Conservation (phyloP, 2,329 filamentous ascomycete genomes). For the Ascochyta viciae-villosae region DNA sequence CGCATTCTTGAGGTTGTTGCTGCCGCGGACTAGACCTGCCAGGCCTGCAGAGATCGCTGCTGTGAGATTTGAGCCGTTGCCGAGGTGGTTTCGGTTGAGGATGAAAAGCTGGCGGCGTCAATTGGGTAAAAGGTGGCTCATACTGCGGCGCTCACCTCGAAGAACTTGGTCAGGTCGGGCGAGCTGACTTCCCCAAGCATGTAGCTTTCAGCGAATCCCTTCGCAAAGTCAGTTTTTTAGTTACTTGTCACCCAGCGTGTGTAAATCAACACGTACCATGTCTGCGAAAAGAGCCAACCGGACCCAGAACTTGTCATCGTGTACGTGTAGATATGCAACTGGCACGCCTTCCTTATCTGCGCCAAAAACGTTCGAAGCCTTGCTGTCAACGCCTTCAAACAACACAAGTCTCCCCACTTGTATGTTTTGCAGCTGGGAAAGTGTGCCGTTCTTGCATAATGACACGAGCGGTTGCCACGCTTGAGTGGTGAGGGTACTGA, state of each 20-base stretch:
- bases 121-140: not conserved
- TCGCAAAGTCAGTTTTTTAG: not conserved
- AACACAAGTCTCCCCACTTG: constrained; percentile 56
- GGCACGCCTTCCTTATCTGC: constrained; percentile 50
- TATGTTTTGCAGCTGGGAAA: constrained; percentile 56
- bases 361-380: constrained; percentile 53
- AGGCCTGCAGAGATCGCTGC: constrained; percentile 66
- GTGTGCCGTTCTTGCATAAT: constrained; percentile 54
- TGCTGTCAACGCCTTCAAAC: constrained; percentile 52
- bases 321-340: constrained; percentile 65
- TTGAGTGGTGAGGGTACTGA: constrained; percentile 52
- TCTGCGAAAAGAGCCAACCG: constrained; percentile 73
- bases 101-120: constrained; percentile 68
- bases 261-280: constrained; percentile 58
- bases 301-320: constrained; percentile 74
- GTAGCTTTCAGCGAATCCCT: constrained; percentile 74
- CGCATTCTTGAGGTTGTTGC: constrained; percentile 59
- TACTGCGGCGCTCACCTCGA: constrained; percentile 57
- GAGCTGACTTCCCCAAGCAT: constrained; percentile 77
- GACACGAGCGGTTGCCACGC: constrained; percentile 58
- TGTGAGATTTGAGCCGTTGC: constrained; percentile 68
- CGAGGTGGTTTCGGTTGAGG: constrained; percentile 67
- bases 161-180: constrained; percentile 70
- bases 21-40: constrained; percentile 59
- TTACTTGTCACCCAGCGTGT: not conserved